Conservation (phyloP, 371 early-diverging fungal genomes). For the Zychaea mexicana region DNA sequence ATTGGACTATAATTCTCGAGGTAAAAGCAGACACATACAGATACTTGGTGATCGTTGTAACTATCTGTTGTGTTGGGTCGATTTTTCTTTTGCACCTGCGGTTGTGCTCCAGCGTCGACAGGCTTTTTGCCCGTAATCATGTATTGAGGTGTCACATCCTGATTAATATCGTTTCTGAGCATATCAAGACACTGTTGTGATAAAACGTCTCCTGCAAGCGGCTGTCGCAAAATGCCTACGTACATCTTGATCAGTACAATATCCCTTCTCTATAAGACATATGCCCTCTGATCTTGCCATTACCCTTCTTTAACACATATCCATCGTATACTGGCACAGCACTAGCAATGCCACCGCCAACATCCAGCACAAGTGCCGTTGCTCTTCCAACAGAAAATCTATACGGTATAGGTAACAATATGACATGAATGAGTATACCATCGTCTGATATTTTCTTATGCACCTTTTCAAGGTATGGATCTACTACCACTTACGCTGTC, state of each 20-base stretch:
- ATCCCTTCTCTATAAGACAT: no score
- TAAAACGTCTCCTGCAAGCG: constrained; percentile 83
- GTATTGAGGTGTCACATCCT: constrained; percentile 86
- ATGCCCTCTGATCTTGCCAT: no score
- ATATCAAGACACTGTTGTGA: constrained; percentile 74
- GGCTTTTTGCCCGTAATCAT: constrained; percentile 72
- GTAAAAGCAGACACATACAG: constrained; percentile 35
- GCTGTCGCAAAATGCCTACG: constrained; percentile 68
- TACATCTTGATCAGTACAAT: not conserved
- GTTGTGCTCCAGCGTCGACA: constrained; percentile 71
- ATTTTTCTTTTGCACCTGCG: constrained; percentile 57
- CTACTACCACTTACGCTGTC: constrained; percentile 71
- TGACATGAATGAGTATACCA: no score
- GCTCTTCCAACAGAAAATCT: constrained; percentile 90
- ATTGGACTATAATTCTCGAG: not conserved
- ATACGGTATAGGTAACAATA: no score
- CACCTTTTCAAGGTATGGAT: not conserved
- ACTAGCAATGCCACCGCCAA: constrained; percentile 85
- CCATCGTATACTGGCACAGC: constrained; percentile 96
- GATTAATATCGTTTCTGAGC: constrained; percentile 56
- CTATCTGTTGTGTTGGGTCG: constrained; percentile 65
- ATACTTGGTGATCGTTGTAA: constrained; percentile 70
- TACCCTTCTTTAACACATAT: constrained; percentile 88
- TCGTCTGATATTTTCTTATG: no score
- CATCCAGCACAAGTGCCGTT: constrained; percentile 91